phyloP scores from a whole-genome alignment of 2,329 filamentous ascomycete species.

The Trichothecium roseum region DNA sequence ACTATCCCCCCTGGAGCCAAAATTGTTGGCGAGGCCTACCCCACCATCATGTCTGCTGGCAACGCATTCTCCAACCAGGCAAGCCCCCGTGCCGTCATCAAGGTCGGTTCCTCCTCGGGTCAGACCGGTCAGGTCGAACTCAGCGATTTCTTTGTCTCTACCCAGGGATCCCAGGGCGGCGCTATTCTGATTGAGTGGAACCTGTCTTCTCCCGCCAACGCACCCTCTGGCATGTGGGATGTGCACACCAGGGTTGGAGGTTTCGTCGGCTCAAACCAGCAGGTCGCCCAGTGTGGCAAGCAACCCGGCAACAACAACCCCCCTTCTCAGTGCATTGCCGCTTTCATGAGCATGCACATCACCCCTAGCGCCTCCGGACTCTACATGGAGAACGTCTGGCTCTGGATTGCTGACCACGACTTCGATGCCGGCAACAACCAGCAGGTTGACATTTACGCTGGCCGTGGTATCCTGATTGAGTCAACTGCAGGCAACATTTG shows the following conservation, averaged over 20 bases:
- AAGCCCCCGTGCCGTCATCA: slow-evolving; percentile 55
- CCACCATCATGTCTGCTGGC: slow-evolving; percentile 49
- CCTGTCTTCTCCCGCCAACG: slow-evolving; percentile 37
- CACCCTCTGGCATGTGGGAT: slow-evolving; percentile 23
- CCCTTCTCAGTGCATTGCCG: slow-evolving; percentile 27
- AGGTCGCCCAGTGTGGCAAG: slow-evolving; percentile 8
- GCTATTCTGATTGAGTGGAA: slow-evolving; percentile 67
- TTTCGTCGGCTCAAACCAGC: slow-evolving; percentile 18
- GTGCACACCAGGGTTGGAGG: slow-evolving; percentile 31
- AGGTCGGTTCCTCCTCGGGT: slow-evolving; percentile 47
- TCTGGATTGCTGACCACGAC: slow-evolving; percentile 34
- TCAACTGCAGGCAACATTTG: slow-evolving; percentile 32
- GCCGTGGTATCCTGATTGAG: slow-evolving; percentile 34
- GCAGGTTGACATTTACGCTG: slow-evolving; percentile 23
- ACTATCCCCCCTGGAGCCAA: slow-evolving; percentile 50
- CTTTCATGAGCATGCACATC: slow-evolving; percentile 37
- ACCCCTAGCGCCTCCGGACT: slow-evolving; percentile 26
- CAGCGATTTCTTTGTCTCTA: slow-evolving; percentile 57
- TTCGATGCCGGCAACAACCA: slow-evolving; percentile 27
- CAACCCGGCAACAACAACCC: slow-evolving; percentile 1
- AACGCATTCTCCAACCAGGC: slow-evolving; percentile 48
- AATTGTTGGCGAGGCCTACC: slow-evolving; percentile 62
- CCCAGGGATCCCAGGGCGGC: slow-evolving; percentile 51
- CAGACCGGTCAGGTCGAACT: slow-evolving; percentile 60
- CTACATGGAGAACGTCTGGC: slow-evolving; percentile 45